Evolutionary conservation across 208 protist genomes (phyloP).

Genomic region (Leishmania tropica): DNA sequence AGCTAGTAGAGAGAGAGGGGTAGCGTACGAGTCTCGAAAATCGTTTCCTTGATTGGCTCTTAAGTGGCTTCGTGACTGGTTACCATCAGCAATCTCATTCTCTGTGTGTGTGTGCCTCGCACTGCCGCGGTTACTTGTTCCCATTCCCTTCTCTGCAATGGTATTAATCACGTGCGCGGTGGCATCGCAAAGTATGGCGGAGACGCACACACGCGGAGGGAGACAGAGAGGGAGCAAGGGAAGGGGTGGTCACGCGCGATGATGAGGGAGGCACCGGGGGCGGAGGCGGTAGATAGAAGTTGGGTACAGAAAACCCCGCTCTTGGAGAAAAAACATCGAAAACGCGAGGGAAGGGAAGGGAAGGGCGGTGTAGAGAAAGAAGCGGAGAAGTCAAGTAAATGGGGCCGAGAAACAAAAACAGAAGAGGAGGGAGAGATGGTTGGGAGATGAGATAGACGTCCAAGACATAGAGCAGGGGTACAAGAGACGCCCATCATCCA

Average conservation of each 20-base stretch:
- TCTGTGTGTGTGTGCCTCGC: background rate
- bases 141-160: background rate
- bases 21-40: background rate
- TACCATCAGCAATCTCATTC: background rate
- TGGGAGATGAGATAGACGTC: background rate
- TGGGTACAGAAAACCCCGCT: constrained; percentile 5
- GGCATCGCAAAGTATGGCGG: background rate
- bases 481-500: background rate
- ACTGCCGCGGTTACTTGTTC: background rate
- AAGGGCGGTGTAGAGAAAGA: constrained; percentile 6
- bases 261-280: background rate
- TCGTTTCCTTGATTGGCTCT: background rate
- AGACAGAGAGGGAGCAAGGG: background rate
- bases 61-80: background rate
- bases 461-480: background rate
- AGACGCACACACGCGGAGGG: background rate
- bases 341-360: background rate
- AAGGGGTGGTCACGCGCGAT: background rate
- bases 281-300: background rate
- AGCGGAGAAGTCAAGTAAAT: background rate
- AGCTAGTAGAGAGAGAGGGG: background rate
- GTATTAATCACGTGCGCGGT: background rate
- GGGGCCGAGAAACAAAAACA: constrained; percentile 9
- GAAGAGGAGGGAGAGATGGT: constrained; percentile 6
- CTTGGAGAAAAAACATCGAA: constrained; percentile 5